Conservation (phyloP, 306 rosid genomes). For the Medicago lupulina region DNA sequence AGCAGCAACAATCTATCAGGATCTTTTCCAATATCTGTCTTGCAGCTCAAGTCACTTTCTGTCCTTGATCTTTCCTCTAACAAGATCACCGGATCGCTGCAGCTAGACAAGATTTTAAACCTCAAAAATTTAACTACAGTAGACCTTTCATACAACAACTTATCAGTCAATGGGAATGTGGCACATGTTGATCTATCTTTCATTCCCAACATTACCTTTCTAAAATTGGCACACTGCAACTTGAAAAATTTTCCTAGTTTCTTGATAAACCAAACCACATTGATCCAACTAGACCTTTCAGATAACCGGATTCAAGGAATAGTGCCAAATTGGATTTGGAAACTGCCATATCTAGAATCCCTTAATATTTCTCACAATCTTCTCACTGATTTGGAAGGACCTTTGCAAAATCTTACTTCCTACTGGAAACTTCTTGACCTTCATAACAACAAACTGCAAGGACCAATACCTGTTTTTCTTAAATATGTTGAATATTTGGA, state of each 20-base stretch:
- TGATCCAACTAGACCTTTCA: constrained; percentile 40
- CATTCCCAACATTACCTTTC: not conserved
- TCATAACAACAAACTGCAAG: not conserved
- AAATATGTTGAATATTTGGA: not conserved
- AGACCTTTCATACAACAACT: constrained; percentile 54
- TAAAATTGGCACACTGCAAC: constrained; percentile 41
- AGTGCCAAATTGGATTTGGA: not conserved
- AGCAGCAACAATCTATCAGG: too few relatives aligned
- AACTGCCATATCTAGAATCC: too few relatives aligned
- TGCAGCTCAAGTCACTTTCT: too few relatives aligned
- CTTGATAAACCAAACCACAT: constrained; percentile 39
- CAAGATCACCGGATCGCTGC: constrained; percentile 47
- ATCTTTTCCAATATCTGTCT: too few relatives aligned
- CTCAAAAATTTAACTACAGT: constrained; percentile 27
- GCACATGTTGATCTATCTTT: not conserved
- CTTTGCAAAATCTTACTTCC: too few relatives aligned
- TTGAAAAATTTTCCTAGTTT: constrained; percentile 44
- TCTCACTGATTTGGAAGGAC: too few relatives aligned
- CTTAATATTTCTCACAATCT: too few relatives aligned
- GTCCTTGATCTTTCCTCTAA: constrained; percentile 40
- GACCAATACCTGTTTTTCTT: not conserved
- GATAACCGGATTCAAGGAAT: constrained; percentile 45
- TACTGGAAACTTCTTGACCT: not conserved
- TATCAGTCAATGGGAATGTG: not conserved
- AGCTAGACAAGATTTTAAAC: not conserved